Base-by-base conservation (phyloP, 1,284 basidiomycete species). In the Exobasidium cylindrosporum region DNA sequence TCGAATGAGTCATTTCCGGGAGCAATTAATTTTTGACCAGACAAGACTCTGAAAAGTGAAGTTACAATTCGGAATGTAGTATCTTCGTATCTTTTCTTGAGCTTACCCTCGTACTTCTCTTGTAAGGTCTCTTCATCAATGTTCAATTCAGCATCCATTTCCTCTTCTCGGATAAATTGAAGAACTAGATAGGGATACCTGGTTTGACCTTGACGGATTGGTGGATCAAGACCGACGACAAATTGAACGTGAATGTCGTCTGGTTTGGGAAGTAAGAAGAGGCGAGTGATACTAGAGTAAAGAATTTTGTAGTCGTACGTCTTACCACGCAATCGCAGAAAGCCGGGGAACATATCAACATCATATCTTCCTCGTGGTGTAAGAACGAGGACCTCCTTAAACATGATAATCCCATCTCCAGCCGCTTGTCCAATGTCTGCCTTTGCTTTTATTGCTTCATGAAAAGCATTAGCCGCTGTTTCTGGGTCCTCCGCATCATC, bases 251-350 rank as follows among this genome's bases (percentile, higher is more conserved):
- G 96, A 60, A 92, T 87, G 70, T 98, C 96, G 80, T 98, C 96
- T 11, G 85, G 82, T 79, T 96, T 95, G 31, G 96, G 96, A 2
- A 98, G 84, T 23, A 98, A 84, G 85, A 98, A 99, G 24, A 98
- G 83, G 66, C 87, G 86, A 50, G 90, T 89, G 72, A 98, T 93
- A 67, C 89, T 91, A 46, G 86, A 86, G 82, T 95, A 97, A 29
- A 92, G 85, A 62, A 99, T 91, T 82, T 97, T 96, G 85, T 99
- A 98, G 82, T 99, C 96, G 82, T 98, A 98, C 1, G 92, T 97
- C 83, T 97, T 97, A 64, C 96, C 96, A 45, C 94, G 89, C 31
- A 98, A 83, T 46, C 96, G 88, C 74, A 99, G 82, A 82, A 95
- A 97, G 53, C 92, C 90, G 45, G 88, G 87, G 84, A 92, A 97